Evolutionary conservation across 176 grass and related monocot genomes (phyloP).

Genomic region (Coix lacrymajobi): DNA sequence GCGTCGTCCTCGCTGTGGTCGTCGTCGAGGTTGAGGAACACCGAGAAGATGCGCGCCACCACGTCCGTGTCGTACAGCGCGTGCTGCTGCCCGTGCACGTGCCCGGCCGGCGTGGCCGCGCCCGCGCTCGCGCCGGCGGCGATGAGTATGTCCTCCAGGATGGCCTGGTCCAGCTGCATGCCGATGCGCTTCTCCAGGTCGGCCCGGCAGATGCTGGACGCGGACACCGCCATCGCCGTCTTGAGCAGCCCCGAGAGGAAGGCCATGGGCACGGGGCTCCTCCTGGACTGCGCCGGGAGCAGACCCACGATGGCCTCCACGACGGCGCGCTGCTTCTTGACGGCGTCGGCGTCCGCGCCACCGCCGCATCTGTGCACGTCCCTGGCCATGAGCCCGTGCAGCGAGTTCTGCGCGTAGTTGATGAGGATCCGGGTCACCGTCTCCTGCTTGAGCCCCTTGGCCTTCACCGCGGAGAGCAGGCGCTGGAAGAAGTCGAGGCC

Average conservation of each 20-base stretch:
- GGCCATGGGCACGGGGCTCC: conserved; percentile 73
- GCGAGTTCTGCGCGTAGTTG: conserved; percentile 78
- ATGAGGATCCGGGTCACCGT: conserved; percentile 74
- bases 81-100: conserved; percentile 9
- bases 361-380: conserved; percentile 28
- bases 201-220: conserved; percentile 51
- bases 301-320: conserved; percentile 66
- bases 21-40: conserved; percentile 79
- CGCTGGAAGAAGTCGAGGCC: conserved; percentile 76
- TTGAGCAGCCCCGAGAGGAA: conserved; percentile 88
- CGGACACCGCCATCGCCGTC: conserved; percentile 52
- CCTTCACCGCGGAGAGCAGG: conserved; percentile 70
- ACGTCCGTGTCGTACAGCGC: conserved; percentile 78
- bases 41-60: conserved; percentile 63
- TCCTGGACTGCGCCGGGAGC: conserved; percentile 76
- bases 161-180: conserved; percentile 80
- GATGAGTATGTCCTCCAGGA: conserved; percentile 88
- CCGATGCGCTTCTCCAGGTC: conserved; percentile 90
- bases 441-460: conserved; percentile 94
- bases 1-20: conserved; percentile 35
- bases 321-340: conserved; percentile 59
- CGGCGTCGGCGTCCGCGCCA: conserved; percentile 30
- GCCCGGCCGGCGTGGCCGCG: neutral
- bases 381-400: conserved; percentile 66
- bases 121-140: conserved; percentile 16